Conservation (phyloP, 1,284 basidiomycete genomes). For the Irpex lacteus region DNA sequence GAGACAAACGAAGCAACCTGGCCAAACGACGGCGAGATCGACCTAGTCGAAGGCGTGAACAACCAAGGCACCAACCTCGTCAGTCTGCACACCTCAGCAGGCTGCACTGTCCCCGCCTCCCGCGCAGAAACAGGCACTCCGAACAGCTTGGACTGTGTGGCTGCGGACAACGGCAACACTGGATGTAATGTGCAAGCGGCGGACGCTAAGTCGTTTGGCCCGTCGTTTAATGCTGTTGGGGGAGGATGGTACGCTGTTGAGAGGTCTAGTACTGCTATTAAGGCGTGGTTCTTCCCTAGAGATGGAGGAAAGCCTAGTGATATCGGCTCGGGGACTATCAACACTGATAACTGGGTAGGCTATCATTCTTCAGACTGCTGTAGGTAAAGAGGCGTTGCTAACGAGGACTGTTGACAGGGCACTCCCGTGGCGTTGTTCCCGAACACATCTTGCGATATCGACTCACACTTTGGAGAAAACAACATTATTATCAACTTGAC, state of each 20-base stretch:
- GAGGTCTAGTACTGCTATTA: slow-evolving; percentile 40
- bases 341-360: slow-evolving; percentile 39
- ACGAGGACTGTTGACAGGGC: slow-evolving; percentile 32
- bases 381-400: not conserved
- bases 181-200: slow-evolving; percentile 61
- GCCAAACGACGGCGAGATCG: slow-evolving; percentile 24
- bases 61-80: slow-evolving; percentile 45
- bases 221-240: slow-evolving; percentile 54
- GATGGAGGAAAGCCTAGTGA: slow-evolving; percentile 30
- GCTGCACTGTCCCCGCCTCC: slow-evolving; percentile 31
- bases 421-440: slow-evolving; percentile 52
- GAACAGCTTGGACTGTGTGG: slow-evolving; percentile 45
- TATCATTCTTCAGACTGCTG: not conserved
- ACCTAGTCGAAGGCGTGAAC: slow-evolving; percentile 50
- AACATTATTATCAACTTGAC: slow-evolving; percentile 55
- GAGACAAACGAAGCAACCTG: slow-evolving; percentile 36
- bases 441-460: slow-evolving; percentile 43
- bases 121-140: slow-evolving; percentile 22
- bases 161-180: slow-evolving; percentile 51
- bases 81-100: slow-evolving; percentile 55
- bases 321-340: slow-evolving; percentile 29
- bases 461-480: slow-evolving; percentile 45
- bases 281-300: slow-evolving; percentile 52
- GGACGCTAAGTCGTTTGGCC: slow-evolving; percentile 47
- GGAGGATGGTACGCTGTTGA: slow-evolving; percentile 61